Base-by-base conservation (phyloP, 495 filamentous ascomycete genomes). In the Chaetomidium leptoderma region DNA sequence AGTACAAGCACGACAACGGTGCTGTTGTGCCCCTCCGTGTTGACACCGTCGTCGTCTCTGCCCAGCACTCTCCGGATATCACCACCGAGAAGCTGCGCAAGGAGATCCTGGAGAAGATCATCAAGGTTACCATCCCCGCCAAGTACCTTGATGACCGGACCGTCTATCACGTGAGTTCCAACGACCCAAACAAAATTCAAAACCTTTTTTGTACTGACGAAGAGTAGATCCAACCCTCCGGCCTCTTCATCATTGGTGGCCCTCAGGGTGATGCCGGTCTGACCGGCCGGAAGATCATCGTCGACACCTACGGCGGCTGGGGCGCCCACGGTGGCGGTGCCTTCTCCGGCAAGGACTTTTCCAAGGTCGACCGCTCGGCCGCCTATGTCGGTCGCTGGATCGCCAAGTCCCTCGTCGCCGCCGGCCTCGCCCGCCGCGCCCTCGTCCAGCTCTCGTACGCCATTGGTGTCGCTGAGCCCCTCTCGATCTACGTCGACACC, bases 271-370 rank as follows among this genome's bases (percentile, higher is more conserved):
- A 98, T 70, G 93, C 93, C 68, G 93, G 93, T 84, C 83, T 98
- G 52, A 98, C 93, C 62, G 93, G 93, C 75, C 92, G 93, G 74
- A 98, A 98, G 85, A 98, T 98, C 83, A 98, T 98, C 69, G 93
- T 98, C 72, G 93, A 98, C 78, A 97, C 93, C 76, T 98, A 98
- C 81, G 93, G 93, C 80, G 93, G 93, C 68, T 98, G 93, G 93
- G 93, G 93, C 79, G 93, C 93, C 65, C 93, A 98, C 82, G 93
- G 93, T 83, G 93, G 93, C 80, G 93, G 93, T 84, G 93, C 93
- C 75, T 98, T 98, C 88, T 97, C 93, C 70, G 93, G 93, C 72
- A 98, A 98, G 86, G 93, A 98, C 75, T 98, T 96, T 88, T 96
- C 91, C 79, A 98, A 98, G 83, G 93, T 98, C 76, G 93, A 98